phyloP scores from a whole-genome alignment of 2,329 filamentous ascomycete species.

The Leptosphaerulina australis region DNA sequence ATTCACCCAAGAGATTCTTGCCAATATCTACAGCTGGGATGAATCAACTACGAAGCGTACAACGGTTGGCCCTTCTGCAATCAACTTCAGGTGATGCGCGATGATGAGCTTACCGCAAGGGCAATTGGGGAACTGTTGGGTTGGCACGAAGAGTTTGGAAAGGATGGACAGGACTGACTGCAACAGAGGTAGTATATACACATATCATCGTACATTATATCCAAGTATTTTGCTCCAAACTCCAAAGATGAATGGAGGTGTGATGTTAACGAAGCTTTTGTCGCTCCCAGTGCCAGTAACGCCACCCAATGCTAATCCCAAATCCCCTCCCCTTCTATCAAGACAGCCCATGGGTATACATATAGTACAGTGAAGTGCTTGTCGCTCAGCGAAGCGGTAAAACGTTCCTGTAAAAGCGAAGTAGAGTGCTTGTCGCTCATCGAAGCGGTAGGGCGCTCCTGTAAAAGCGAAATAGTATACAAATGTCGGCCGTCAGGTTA shows the following conservation, averaged over 20 bases:
- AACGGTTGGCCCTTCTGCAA: too few relatives aligned
- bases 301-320: constrained; percentile 16
- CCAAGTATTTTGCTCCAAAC: neutral
- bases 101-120: too few relatives aligned
- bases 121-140: too few relatives aligned
- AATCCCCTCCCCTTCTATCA: constrained; percentile 13
- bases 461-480: constrained; percentile 14
- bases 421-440: neutral
- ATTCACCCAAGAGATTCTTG: too few relatives aligned
- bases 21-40: too few relatives aligned
- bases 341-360: constrained; percentile 26
- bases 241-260: constrained; percentile 18
- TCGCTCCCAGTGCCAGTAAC: constrained; percentile 10
- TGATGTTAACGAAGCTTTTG: constrained; percentile 5
- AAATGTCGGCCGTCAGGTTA: constrained; percentile 8
- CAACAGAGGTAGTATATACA: neutral
- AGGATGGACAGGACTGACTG: too few relatives aligned
- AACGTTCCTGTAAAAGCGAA: constrained; percentile 2
- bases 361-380: constrained; percentile 26
- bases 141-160: too few relatives aligned
- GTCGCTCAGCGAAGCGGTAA: neutral
- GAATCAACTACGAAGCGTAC: too few relatives aligned
- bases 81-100: too few relatives aligned
- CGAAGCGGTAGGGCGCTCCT: neutral
- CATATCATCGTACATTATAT: constrained; percentile 10